Percentiles rank a stretch among this genome's conserved stretches.
Conservation (phyloP, 805 yeast genomes). For the Cephaloascus albidus region DNA sequence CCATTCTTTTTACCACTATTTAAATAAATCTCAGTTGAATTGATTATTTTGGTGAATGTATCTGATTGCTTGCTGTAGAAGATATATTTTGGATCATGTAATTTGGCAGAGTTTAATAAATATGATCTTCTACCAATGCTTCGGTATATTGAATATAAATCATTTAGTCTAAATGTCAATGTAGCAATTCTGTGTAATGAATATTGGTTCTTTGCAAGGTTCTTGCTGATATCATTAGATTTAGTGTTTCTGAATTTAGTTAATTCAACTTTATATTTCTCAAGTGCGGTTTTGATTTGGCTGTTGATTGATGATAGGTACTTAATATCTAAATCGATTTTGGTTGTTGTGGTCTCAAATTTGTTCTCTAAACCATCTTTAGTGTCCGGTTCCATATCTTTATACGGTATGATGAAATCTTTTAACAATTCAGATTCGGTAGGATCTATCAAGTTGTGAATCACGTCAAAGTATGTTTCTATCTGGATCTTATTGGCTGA, state of each 20-base stretch:
- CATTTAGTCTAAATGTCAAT: conserved; percentile 36
- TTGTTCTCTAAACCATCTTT: too few species aligned
- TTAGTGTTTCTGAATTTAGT: conserved; percentile 12
- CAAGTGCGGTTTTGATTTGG: conserved; percentile 17
- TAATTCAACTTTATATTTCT: conserved; percentile 11
- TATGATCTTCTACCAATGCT: conserved; percentile 38
- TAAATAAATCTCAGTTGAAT: conserved; percentile 12
- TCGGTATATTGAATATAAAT: conserved; percentile 36
- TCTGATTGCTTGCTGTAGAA: conserved; percentile 13
- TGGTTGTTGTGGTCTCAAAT: conserved; percentile 3
- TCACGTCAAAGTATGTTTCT: conserved; percentile 4
- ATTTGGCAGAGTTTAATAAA: conserved; percentile 31
- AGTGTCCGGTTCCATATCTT: too few species aligned
- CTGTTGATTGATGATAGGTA: conserved; percentile 16
- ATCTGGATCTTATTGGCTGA: conserved; percentile 5
- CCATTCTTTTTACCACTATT: conserved; percentile 40
- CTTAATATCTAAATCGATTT: conserved; percentile 30
- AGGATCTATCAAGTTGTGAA: conserved; percentile 9
- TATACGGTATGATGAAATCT: background rate
- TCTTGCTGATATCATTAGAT: conserved; percentile 7
- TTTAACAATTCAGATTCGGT: conserved; percentile 3
- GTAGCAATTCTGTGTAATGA: conserved; percentile 31
- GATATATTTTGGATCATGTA: conserved; percentile 29
- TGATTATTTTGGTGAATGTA: conserved; percentile 18
- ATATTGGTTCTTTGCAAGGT: conserved; percentile 14